phyloP scores from a whole-genome alignment of 805 yeast genomes.

The Ogataea trehalophila region DNA sequence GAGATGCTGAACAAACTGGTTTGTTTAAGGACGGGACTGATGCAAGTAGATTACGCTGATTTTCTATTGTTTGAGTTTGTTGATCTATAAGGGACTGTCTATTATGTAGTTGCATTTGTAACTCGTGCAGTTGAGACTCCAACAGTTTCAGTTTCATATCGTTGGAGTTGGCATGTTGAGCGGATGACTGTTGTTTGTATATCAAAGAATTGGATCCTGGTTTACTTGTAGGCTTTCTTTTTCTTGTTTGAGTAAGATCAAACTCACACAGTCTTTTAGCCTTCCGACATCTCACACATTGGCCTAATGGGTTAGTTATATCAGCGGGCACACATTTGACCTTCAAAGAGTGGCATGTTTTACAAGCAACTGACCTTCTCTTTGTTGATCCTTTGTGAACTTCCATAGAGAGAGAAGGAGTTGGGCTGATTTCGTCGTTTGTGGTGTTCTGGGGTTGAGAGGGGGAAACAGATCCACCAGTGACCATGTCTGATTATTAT shows the following conservation, averaged over 20 bases:
- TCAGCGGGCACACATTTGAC: constrained; percentile 80
- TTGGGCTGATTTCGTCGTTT: no score
- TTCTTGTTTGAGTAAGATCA: constrained; percentile 55
- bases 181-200: neutral
- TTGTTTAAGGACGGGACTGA: neutral
- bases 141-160: constrained; percentile 14
- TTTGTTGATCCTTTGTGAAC: constrained; percentile 5
- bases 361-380: constrained; percentile 56
- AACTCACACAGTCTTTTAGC: constrained; percentile 61
- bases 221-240: constrained; percentile 30
- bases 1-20: no score
- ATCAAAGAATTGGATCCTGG: neutral
- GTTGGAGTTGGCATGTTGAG: constrained; percentile 3
- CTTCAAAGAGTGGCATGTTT: constrained; percentile 75
- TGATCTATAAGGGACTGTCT: neutral
- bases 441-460: no score
- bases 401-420: neutral
- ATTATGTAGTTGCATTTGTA: constrained; percentile 9
- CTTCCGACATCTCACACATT: constrained; percentile 72
- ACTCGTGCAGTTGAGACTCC: constrained; percentile 22
- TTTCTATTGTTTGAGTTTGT: neutral
- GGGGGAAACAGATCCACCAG: no score
- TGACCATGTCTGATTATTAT: no score
- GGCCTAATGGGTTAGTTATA: constrained; percentile 48
- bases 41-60: neutral